phyloP scores from a whole-genome alignment of 495 filamentous ascomycete species.

The Trypethelium eluteriae region DNA sequence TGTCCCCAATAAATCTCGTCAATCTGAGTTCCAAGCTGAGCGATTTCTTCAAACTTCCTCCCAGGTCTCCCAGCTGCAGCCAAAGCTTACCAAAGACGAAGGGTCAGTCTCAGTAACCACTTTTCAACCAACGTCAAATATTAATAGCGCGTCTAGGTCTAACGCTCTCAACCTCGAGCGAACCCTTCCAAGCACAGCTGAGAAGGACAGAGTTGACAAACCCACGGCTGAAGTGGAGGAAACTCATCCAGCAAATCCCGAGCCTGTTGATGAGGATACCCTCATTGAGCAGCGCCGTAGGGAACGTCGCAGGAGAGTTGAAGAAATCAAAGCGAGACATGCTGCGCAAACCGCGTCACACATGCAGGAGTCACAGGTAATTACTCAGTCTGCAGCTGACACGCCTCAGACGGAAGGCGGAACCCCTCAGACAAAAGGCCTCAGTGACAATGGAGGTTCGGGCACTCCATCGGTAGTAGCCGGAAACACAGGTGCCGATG shows the following conservation, averaged over 20 bases:
- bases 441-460: background rate
- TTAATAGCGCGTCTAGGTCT: slow-evolving; percentile 3
- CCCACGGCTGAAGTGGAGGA: background rate
- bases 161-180: slow-evolving; percentile 17
- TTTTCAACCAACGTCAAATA: background rate
- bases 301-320: slow-evolving; percentile 75
- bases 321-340: slow-evolving; percentile 82
- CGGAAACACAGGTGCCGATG: slow-evolving; percentile 7
- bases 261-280: slow-evolving; percentile 11
- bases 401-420: background rate
- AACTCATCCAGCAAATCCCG: slow-evolving; percentile 8
- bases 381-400: background rate
- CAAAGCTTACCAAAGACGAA: slow-evolving; percentile 8
- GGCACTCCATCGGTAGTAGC: slow-evolving; percentile 9
- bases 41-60: background rate
- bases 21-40: slow-evolving; percentile 8
- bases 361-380: slow-evolving; percentile 44
- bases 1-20: slow-evolving; percentile 2
- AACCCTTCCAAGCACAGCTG: background rate
- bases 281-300: slow-evolving; percentile 37
- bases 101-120: background rate
- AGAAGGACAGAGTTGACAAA: no score
- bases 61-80: slow-evolving; percentile 15
- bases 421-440: background rate
- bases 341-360: slow-evolving; percentile 61